These are phyloP conservation scores for Paramecium tetraurelia DNA, from an alignment of 73 alveolate genomes.

Conservation along the genomic window DNA sequence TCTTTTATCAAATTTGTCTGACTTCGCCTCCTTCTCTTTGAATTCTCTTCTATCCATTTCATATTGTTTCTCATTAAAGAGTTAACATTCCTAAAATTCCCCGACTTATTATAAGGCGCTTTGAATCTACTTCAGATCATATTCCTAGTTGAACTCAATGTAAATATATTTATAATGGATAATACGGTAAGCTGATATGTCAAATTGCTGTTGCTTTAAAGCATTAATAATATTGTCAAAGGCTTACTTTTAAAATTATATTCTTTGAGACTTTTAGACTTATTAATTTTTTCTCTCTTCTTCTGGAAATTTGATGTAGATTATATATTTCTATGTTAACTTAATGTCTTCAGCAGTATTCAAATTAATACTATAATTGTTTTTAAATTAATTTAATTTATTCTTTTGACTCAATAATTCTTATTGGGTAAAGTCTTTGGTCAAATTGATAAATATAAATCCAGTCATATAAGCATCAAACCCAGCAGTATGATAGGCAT, in stretches of 20 bases:
- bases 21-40: conserved; percentile 11
- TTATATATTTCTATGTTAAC: no score
- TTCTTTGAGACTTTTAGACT: background rate
- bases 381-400: background rate
- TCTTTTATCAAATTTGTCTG: conserved; percentile 4
- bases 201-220: background rate
- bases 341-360: background rate
- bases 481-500: conserved; percentile 29
- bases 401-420: background rate
- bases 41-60: conserved; percentile 25
- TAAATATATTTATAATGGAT: conserved; percentile 38
- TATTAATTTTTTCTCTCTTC: background rate
- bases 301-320: background rate
- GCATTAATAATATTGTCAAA: background rate
- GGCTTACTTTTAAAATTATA: background rate
- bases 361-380: background rate
- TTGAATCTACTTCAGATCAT: background rate
- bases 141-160: background rate
- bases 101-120: background rate
- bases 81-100: background rate
- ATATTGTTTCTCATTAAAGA: background rate
- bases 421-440: background rate
- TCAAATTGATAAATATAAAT: background rate
- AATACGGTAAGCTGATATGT: background rate
- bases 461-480: conserved; percentile 50